phyloP scores from a whole-genome alignment of 2,329 filamentous ascomycete genomes.

The Colletotrichum australisinense region DNA sequence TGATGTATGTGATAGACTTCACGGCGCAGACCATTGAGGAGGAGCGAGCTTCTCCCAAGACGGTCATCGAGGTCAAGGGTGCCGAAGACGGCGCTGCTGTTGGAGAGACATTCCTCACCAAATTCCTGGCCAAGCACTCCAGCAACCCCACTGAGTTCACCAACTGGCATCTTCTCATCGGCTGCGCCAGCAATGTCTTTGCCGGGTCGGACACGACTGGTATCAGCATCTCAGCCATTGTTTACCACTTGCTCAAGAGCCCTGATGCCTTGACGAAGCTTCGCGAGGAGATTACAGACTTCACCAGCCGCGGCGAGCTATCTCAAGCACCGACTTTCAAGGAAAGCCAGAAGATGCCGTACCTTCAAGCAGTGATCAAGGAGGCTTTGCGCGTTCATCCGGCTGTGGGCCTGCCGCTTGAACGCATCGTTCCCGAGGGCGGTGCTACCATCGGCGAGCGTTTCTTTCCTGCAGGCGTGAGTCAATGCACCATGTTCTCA shows the following conservation, averaged over 20 bases:
- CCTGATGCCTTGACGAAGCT: slow-evolving; percentile 39
- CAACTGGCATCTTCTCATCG: slow-evolving; percentile 45
- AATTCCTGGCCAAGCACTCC: slow-evolving; percentile 52
- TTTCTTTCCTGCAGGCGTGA: slow-evolving; percentile 45
- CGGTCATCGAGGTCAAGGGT: slow-evolving; percentile 28
- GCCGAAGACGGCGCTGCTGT: slow-evolving; percentile 35
- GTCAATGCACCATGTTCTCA: neutral
- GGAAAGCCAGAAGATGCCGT: slow-evolving; percentile 56
- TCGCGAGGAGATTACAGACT: slow-evolving; percentile 39
- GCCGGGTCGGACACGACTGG: slow-evolving; percentile 59
- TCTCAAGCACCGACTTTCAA: slow-evolving; percentile 45
- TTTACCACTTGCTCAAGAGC: slow-evolving; percentile 56
- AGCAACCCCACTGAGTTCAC: slow-evolving; percentile 55
- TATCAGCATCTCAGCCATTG: slow-evolving; percentile 55
- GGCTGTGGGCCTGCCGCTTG: slow-evolving; percentile 60
- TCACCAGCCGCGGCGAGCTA: slow-evolving; percentile 29
- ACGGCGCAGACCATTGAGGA: slow-evolving; percentile 46
- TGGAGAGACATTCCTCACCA: slow-evolving; percentile 52
- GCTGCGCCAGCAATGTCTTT: slow-evolving; percentile 47
- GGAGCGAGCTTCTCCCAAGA: slow-evolving; percentile 35
- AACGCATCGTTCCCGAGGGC: slow-evolving; percentile 57
- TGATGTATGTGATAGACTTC: slow-evolving; percentile 41
- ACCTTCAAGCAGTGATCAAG: slow-evolving; percentile 64
- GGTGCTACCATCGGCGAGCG: slow-evolving; percentile 53
- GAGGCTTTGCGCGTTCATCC: slow-evolving; percentile 64